Base-by-base conservation (phyloP, 192 early-diverging fungal genomes). In the Gigaspora rosea region DNA sequence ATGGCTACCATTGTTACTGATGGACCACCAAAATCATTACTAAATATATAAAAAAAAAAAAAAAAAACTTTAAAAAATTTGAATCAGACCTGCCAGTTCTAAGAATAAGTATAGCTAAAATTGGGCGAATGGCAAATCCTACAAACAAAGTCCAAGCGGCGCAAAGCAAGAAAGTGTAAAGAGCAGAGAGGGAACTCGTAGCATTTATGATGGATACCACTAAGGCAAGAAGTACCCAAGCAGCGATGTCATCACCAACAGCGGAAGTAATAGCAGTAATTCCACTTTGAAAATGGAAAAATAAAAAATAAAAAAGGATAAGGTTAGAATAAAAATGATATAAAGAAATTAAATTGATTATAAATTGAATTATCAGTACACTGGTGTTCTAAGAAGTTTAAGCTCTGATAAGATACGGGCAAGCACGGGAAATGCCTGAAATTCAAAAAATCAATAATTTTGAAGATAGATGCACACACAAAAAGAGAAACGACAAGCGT, bases 371-470 rank as follows among this genome's bases (percentile, higher is more conserved):
- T 3, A 41, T 41, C 41, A 41, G 41, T 41, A 41, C 10, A 96
- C 94, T 8, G 83, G 84, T 35, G 95, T 94, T 6, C 85, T 83
- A 48, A 97, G 82, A 47, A 98, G 79, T 77, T 96, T 95, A 49
- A 91, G 86, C 82, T 97, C 96, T 0, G 94, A 91, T 70, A 98
- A 81, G 65, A 98, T 97, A 76, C 97, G 95, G 0, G 94, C 97
- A 41, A 98, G 87, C 1, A 98, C 97, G 0, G 97, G 97, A 73
- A 97, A 98, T 1, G 96, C 95, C 82, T 85, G 61, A 2, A 32
- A 54, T 16, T 67, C 48, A 46, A 20, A 78, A 57, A 35, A 22
- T 32, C 57, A 48, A 46, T 78, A 16, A 61, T 46, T 77, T 49
- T 56, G 13, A 72, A 35, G 35, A 6, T n/a, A 33, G 27, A 52